Percentiles rank a stretch among this genome's conserved stretches.
Evolutionary conservation across 2,329 filamentous ascomycete genomes (phyloP).

Genomic region (Stenocarpella maydis): DNA sequence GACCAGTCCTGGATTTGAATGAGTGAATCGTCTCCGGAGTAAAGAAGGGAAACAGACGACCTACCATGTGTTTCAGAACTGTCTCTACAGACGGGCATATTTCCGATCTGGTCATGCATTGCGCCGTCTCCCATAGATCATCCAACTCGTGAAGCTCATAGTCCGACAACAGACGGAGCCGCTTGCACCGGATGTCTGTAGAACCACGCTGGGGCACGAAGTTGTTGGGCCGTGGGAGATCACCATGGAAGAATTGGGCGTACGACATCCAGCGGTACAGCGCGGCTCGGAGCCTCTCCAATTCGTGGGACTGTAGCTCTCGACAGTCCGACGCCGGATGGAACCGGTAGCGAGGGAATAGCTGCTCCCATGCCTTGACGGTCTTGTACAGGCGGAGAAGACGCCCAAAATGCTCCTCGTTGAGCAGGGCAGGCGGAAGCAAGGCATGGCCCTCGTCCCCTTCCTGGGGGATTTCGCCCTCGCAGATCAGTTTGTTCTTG

Average conservation of each 20-base stretch:
- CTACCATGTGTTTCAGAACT: conserved; percentile 45
- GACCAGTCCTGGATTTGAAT: conserved; percentile 1
- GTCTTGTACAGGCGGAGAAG: conserved; percentile 45
- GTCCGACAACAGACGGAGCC: conserved; percentile 55
- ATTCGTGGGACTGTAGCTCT: conserved; percentile 52
- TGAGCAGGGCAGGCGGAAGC: conserved; percentile 35
- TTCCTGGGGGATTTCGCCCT: conserved; percentile 12
- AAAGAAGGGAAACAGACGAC: conserved; percentile 29
- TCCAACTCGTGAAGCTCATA: conserved; percentile 54
- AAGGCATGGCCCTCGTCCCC: neutral
- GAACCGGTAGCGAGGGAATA: conserved; percentile 50
- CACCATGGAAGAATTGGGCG: conserved; percentile 59
- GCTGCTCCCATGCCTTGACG: conserved; percentile 50
- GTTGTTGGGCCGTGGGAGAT: conserved; percentile 43
- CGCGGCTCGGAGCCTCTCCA: conserved; percentile 56
- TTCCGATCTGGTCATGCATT: conserved; percentile 53
- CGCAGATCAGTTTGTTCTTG: conserved; percentile 47
- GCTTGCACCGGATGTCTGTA: conserved; percentile 50
- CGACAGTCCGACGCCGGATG: conserved; percentile 55
- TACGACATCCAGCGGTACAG: conserved; percentile 65
- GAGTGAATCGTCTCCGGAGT: neutral
- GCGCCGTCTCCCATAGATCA: conserved; percentile 55
- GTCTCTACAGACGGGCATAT: conserved; percentile 56
- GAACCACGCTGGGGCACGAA: conserved; percentile 34
- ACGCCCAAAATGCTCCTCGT: conserved; percentile 40